Evolutionary conservation across 768 basidiomycete species (phyloP), one percentile per base, ranked within the genome.

Genomic region (Fibroporia radiculosa): DNA sequence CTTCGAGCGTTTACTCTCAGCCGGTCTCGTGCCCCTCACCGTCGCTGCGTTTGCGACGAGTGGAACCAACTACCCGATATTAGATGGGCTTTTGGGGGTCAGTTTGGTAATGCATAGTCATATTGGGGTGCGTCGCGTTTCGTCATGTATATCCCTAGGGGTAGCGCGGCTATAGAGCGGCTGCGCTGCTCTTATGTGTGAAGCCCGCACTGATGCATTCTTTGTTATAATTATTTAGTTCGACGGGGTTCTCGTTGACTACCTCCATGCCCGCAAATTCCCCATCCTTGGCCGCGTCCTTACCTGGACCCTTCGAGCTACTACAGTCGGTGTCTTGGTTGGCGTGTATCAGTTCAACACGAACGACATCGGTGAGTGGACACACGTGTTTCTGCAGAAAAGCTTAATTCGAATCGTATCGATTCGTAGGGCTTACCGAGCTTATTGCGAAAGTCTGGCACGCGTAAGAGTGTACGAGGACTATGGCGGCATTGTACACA

Each of bases 281-380:
- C 90, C 92, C n/a, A 52, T 80, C 34, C 41, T 92, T 47, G 93
- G 89, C 10, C 78, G 70, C 1, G 43, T 82, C 36, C 56, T 64
- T 11, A 78, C 70, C n/a, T 98, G 95, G 95, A 62, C 70, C 6
- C 71, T 97, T 44, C 75, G 92, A 37, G 64, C 77, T 5, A 69
- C 80, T 4, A 97, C 96, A 23, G 77, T 82, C 29, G 90, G 81
- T 18, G 80, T 86, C 4, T 73, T 93, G 41, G 80, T 91, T 35
- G 95, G 96, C 13, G 77, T 97, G 5, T 99, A 96, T 69, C 86
- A 96, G 64, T 97, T 98, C 73, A 97, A 98, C 70, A 97, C 96
- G 33, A 92, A 95, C 60, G 95, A 98, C 61, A 82, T 99, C 51
- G 93, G 96, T 96, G 55, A 53, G 87, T 73, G 6, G 26, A 25